phyloP scores from a whole-genome alignment of 1,284 basidiomycete species.

The Tylopilus sp. region DNA sequence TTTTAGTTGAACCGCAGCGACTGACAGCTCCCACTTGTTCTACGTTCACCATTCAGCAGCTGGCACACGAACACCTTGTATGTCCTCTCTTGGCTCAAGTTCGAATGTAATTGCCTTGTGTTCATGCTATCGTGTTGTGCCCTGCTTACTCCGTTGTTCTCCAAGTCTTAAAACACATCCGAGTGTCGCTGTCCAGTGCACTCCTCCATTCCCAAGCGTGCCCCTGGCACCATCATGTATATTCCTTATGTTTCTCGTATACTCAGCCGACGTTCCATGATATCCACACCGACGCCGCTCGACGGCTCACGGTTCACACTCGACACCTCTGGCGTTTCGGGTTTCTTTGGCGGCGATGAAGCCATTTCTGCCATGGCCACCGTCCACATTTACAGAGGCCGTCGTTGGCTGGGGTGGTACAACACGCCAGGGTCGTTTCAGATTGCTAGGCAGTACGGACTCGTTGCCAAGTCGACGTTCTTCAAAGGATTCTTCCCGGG shows the following conservation, averaged over 20 bases:
- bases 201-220: too few species aligned
- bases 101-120: too few species aligned
- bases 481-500: conserved; percentile 33
- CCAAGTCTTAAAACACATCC: too few species aligned
- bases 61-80: too few species aligned
- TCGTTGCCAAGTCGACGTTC: conserved; percentile 23
- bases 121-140: too few species aligned
- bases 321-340: conserved; percentile 26
- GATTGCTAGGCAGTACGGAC: conserved; percentile 30
- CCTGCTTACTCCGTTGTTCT: too few species aligned
- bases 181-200: too few species aligned
- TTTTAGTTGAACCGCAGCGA: too few species aligned
- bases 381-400: conserved; percentile 26
- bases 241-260: conserved; percentile 9
- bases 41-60: too few species aligned
- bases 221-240: conserved; percentile 15
- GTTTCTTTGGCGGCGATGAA: conserved; percentile 33
- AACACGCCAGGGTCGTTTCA: conserved; percentile 32
- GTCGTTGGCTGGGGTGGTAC: conserved; percentile 34
- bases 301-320: conserved; percentile 18
- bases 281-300: conserved; percentile 8
- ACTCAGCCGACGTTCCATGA: conserved; percentile 12
- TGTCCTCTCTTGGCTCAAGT: too few species aligned
- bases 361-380: conserved; percentile 33
- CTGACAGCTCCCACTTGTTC: too few species aligned